A percentile compares a stretch with the other conserved stretches of the same genome.
phyloP scores from a whole-genome alignment of 768 basidiomycete genomes.

The Hysterangium stoloniferum region DNA sequence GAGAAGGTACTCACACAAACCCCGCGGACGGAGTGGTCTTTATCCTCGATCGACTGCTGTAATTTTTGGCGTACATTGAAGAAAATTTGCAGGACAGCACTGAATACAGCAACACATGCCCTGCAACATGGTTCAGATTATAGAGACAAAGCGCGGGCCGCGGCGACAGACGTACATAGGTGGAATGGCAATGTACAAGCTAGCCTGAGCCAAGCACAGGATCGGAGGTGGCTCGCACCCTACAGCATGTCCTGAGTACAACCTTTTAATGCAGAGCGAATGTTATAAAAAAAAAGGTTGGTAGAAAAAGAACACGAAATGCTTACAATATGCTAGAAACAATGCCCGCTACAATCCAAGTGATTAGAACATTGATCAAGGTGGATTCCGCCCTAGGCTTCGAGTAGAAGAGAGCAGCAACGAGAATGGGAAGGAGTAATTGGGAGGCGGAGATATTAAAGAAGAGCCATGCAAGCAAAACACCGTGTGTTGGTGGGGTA shows the following conservation, averaged over 20 bases:
- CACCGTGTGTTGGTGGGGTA: conserved; percentile 25
- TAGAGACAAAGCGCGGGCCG: neutral
- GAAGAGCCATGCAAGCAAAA: conserved; percentile 35
- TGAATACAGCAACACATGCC: conserved; percentile 32
- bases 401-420: conserved; percentile 32
- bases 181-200: conserved; percentile 42
- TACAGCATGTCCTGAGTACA: conserved; percentile 34
- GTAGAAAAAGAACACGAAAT: neutral
- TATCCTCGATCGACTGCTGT: conserved; percentile 24
- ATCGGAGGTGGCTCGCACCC: conserved; percentile 38
- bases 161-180: conserved; percentile 29
- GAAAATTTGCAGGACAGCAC: conserved; percentile 32
- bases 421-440: conserved; percentile 38
- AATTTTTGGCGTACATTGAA: conserved; percentile 32
- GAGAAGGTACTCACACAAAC: conserved; percentile 29
- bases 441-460: conserved; percentile 46
- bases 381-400: conserved; percentile 37
- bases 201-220: conserved; percentile 40
- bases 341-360: conserved; percentile 41
- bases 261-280: conserved; percentile 25
- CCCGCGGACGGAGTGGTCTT: conserved; percentile 28
- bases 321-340: conserved; percentile 19
- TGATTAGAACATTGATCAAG: conserved; percentile 38
- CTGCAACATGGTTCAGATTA: conserved; percentile 19
- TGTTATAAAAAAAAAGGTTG: neutral